Percentiles rank a stretch among this genome's conserved stretches.
Conservation (phyloP, 441 rosid species). For the Arabidopsis hybrid region DNA sequence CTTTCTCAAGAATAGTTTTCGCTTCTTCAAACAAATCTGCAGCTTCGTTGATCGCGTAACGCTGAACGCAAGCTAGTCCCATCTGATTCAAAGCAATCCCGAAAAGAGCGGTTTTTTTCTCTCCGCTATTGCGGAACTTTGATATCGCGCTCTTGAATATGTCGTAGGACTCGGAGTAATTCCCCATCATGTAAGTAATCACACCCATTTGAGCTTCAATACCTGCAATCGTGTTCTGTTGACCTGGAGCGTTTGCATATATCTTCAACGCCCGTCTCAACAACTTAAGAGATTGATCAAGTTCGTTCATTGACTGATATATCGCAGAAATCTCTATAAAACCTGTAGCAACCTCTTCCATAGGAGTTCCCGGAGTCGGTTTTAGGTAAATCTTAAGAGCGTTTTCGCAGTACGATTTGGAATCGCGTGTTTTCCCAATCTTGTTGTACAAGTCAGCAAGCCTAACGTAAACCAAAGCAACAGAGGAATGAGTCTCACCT, state of each 20-base stretch:
- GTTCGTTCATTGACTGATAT: conserved; percentile 84
- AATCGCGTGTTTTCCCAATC: conserved; percentile 79
- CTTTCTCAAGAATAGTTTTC: conserved; percentile 73
- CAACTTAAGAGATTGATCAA: conserved; percentile 71
- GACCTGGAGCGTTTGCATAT: conserved; percentile 69
- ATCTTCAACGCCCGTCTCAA: conserved; percentile 71
- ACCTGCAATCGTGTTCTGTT: conserved; percentile 84
- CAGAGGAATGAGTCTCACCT: conserved; percentile 89
- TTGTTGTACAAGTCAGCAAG: conserved; percentile 84
- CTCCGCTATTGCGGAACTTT: conserved; percentile 79
- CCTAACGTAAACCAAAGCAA: conserved; percentile 81
- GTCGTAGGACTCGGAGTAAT: conserved; percentile 69
- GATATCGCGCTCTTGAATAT: conserved; percentile 69
- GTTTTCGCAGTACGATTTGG: conserved; percentile 83
- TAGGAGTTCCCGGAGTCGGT: conserved; percentile 65
- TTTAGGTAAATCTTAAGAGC: conserved; percentile 78
- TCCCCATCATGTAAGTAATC: conserved; percentile 83
- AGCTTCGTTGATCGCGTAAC: conserved; percentile 73
- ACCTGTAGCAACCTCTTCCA: conserved; percentile 84
- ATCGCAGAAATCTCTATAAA: conserved; percentile 86
- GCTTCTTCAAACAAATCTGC: conserved; percentile 91
- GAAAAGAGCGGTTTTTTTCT: conserved; percentile 79
- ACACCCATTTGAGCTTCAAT: conserved; percentile 96
- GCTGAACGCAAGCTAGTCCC: conserved; percentile 91
- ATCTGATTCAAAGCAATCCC: conserved; percentile 89